Base-by-base conservation (phyloP, 495 filamentous ascomycete species). In the Mycothermus thermophilus region DNA sequence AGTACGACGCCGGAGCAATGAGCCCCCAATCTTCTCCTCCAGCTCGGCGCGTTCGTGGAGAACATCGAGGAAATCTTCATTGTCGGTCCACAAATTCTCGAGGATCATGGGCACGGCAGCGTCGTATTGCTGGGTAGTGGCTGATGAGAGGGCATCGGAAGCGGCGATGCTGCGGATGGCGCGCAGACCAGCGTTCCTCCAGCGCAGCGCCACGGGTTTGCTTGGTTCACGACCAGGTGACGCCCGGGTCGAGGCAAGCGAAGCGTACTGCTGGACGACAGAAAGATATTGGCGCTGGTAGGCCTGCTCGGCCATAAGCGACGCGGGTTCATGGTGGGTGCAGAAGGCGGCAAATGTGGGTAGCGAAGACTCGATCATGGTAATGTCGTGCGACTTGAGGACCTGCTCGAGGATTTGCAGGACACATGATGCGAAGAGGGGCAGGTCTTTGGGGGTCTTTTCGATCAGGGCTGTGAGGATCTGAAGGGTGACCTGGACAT, bases 401-500 rank as follows among this genome's bases (percentile, higher is more conserved):
- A 95, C 72, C 34, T 71, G 77, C 37, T 75, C 71, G 48, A 93
- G 70, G 41, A 93, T 75, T 32, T 74, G 77, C 46, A 94, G 67
- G 32, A 93, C 72, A 48, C 77, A 82, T 37, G 71, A 68, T 27
- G 82, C 83, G 55, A 83, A 92, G 34, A 95, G 77, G 14, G 84
- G 81, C 6, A 93, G 74, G 48, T 93, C 84, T 52, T 83, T 82
- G 21, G 83, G 83, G 13, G 80, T 68, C 57, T 93, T 94, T 50
- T 93, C 84, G 57, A 95, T 85, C 38, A 95, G 68, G 22, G 86
- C 82, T 25, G 75, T 76, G 35, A 93, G 59, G 35, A 95, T 92
- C 47, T 88, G 77, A 23, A 95, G 75, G 13, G 83, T 92, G 37
- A 95, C 83, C 57, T 93, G 83, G 24, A 93, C 82, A 62, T 93